A percentile compares a stretch with the other conserved stretches of the same genome.
phyloP scores from a whole-genome alignment of 192 early-diverging fungal genomes.

The Coemansia sp. region DNA sequence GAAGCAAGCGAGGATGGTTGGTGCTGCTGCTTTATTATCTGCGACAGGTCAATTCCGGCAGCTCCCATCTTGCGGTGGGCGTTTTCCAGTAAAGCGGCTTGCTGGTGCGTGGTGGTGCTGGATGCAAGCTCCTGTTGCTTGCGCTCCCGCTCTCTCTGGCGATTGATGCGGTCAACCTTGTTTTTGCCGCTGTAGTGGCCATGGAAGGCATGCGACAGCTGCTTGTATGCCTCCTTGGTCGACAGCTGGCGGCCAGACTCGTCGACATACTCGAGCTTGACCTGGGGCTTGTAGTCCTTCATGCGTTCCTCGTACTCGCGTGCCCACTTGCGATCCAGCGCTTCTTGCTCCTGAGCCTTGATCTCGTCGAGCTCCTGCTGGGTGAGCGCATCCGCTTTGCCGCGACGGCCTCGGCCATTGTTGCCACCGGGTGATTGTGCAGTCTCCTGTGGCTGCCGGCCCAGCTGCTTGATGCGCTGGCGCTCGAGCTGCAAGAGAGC shows the following conservation, averaged over 20 bases:
- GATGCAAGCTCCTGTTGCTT: constrained; percentile 70
- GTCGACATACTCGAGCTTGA: constrained; percentile 90
- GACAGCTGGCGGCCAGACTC: constrained; percentile 75
- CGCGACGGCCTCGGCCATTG: too few species aligned
- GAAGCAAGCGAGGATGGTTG: not conserved
- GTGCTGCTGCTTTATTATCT: not conserved
- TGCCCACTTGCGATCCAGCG: constrained; percentile 60
- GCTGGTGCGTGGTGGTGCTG: constrained; percentile 71
- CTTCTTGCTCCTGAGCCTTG: constrained; percentile 35
- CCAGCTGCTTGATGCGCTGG: constrained; percentile 64
- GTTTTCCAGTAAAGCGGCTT: constrained; percentile 67
- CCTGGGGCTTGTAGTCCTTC: constrained; percentile 86
- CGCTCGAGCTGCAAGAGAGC: constrained; percentile 56
- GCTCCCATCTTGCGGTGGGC: constrained; percentile 63
- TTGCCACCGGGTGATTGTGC: not conserved
- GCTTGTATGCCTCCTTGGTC: constrained; percentile 88
- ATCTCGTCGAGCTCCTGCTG: constrained; percentile 38
- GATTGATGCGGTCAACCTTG: constrained; percentile 88
- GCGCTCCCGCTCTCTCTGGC: constrained; percentile 78
- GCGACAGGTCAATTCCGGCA: constrained; percentile 74
- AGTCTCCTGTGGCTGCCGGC: constrained; percentile 9
- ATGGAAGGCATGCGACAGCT: constrained; percentile 93
- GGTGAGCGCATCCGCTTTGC: constrained; percentile 43
- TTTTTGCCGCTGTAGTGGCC: constrained; percentile 88
- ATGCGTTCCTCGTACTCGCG: constrained; percentile 79